Conservation (phyloP, 495 filamentous ascomycete species). For the Xylaria flabelliformis region DNA sequence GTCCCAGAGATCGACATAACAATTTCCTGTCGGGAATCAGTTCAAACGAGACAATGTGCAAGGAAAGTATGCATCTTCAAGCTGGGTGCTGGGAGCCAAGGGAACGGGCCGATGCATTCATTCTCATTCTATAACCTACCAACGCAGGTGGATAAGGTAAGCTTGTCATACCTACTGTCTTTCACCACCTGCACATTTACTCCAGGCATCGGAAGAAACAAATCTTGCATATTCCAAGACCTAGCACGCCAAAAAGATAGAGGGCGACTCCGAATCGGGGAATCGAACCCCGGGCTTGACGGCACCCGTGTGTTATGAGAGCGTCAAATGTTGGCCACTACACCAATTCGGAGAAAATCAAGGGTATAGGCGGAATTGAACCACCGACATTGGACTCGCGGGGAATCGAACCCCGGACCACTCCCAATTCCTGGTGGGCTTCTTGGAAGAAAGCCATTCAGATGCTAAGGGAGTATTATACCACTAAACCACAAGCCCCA, state of each 20-base stretch:
- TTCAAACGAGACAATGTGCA: not conserved
- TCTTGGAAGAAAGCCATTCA: not conserved
- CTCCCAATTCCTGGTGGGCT: conserved; percentile 42
- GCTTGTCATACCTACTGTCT: not conserved
- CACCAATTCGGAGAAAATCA: conserved; percentile 42
- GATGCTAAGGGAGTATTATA: conserved; percentile 28
- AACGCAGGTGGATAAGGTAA: not conserved
- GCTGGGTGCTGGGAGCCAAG: not conserved
- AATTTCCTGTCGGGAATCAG: not conserved
- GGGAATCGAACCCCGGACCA: conserved; percentile 66
- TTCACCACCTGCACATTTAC: not conserved
- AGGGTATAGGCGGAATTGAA: conserved; percentile 21
- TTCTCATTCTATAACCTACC: not conserved
- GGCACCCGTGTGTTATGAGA: conserved; percentile 34
- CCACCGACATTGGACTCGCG: conserved; percentile 46
- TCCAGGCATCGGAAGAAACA: not conserved
- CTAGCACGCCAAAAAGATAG: not conserved
- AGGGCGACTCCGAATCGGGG: conserved; percentile 43
- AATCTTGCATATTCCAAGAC: conserved; percentile 11
- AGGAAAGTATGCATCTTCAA: conserved; percentile 15
- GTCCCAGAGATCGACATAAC: conserved; percentile 6
- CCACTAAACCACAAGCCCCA: conserved; percentile 29
- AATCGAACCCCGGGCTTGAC: conserved; percentile 49
- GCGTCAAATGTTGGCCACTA: conserved; percentile 46
- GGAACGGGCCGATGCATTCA: conserved; percentile 20